Evolutionary conservation across 495 filamentous ascomycete genomes (phyloP), one percentile per base, ranked within the genome.

Genomic region (Darksidea phi): DNA sequence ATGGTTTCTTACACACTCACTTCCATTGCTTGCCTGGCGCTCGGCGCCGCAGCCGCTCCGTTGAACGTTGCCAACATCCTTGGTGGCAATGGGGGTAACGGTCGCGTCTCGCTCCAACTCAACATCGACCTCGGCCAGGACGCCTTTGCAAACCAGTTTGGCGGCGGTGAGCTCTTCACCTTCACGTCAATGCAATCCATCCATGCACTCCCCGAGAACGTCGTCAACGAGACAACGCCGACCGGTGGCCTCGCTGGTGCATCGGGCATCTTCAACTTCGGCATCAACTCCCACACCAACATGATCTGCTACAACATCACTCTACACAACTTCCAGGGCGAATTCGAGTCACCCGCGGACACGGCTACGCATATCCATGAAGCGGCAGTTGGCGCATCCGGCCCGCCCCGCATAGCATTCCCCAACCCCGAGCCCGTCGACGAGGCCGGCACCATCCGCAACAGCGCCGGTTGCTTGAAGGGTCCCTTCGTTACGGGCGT

Each of bases 301-400:
- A 54, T 71, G 8, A 77, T 78, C 56, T 78, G 75, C 70, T 76
- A 73, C 57, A 69, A 73, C 58, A 76, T 78, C 56, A 69, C 58
- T 15, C 66, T 77, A 20, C 49, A 67, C 28, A 68, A 67, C 38
- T 73, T 77, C 62, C 52, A 60, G 6, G 74, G 74, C 36, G 68
- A 72, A 10, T 77, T 76, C 57, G 59, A 67, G 41, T 71, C 67
- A 7, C 70, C 70, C 1, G 75, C 74, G 12, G 47, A 38, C 36
- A 78, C 75, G 15, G 74, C 75, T 10, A 76, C 75, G 26, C 75
- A 77, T 60, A 74, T 79, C 57, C 76, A 79, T 63, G 61, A 77
- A 57, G 76, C 68, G 1, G 67, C 58, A 1, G 56, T 45, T 20
- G 76, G 76, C 46, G 57, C 28, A 23, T 62, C 62, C 26, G 70